These are phyloP conservation scores for Immersiella caudata DNA, from an alignment of 495 filamentous ascomycete species.

Conservation along the genomic window DNA sequence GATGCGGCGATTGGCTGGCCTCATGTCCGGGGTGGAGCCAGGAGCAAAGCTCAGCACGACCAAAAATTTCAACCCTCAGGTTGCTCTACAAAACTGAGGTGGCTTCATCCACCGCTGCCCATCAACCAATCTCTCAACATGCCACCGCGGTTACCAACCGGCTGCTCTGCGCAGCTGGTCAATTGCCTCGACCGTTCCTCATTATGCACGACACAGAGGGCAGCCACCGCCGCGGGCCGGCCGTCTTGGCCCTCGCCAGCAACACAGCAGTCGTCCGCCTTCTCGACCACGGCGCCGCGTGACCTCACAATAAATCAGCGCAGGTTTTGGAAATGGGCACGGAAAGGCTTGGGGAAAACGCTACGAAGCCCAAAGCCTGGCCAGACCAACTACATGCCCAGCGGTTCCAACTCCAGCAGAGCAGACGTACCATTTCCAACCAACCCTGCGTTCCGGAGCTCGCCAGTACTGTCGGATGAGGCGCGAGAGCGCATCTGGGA, in stretches of 20 bases:
- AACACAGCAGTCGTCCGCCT: constrained; percentile 16
- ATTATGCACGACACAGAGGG: neutral
- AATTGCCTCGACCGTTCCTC: constrained; percentile 25
- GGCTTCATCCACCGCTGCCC: constrained; percentile 19
- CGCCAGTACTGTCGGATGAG: constrained; percentile 74
- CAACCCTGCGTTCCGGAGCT: constrained; percentile 71
- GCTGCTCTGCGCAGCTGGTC: constrained; percentile 31
- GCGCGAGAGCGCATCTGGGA: constrained; percentile 75
- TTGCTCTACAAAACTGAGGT: constrained; percentile 17
- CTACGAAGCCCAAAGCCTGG: neutral
- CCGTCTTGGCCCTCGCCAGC: constrained; percentile 13
- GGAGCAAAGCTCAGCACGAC: constrained; percentile 13
- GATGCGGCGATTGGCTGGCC: neutral
- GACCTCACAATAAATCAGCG: constrained; percentile 26
- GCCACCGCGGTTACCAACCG: constrained; percentile 37
- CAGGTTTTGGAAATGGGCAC: constrained; percentile 24
- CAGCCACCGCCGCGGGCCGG: constrained; percentile 12
- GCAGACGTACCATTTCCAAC: constrained; percentile 67
- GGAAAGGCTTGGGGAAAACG: neutral
- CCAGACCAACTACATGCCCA: neutral
- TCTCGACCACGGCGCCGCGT: constrained; percentile 32
- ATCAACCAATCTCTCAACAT: constrained; percentile 26
- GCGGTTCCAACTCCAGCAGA: neutral
- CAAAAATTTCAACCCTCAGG: constrained; percentile 5
- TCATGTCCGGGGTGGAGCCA: neutral